Conservation (phyloP, 2,329 filamentous ascomycete species). For the Aspergillus sp. region DNA sequence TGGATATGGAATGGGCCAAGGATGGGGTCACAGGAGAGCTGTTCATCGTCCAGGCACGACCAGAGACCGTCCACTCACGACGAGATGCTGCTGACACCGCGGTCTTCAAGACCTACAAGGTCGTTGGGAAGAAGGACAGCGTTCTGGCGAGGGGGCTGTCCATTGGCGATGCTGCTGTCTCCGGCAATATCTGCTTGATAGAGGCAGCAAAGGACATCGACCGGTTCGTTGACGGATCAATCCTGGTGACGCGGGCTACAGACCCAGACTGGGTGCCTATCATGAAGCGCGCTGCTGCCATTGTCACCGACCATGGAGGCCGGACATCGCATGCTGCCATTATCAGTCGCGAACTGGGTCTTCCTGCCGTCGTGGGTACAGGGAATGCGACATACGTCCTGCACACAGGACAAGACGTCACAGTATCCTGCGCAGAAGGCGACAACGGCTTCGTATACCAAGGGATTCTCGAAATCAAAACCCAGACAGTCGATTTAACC, state of each 20-base stretch:
- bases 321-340: constrained; percentile 43
- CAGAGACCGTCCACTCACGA: constrained; percentile 40
- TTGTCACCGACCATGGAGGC: constrained; percentile 34
- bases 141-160: constrained; percentile 31
- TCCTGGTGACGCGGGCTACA: constrained; percentile 37
- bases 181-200: constrained; percentile 35
- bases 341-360: constrained; percentile 41
- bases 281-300: constrained; percentile 40
- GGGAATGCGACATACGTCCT: constrained; percentile 38
- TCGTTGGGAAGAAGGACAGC: constrained; percentile 27
- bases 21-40: constrained; percentile 27
- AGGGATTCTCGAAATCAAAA: constrained; percentile 34
- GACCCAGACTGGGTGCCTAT: constrained; percentile 43
- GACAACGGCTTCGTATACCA: constrained; percentile 40
- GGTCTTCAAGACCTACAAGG: constrained; percentile 35
- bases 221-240: constrained; percentile 35
- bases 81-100: constrained; percentile 18
- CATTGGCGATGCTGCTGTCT: constrained; percentile 36
- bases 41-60: constrained; percentile 40
- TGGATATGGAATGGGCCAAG: constrained; percentile 45
- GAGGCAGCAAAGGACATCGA: constrained; percentile 30
- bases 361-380: constrained; percentile 41
- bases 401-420: constrained; percentile 39
- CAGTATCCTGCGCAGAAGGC: constrained; percentile 42
- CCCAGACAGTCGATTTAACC: constrained; percentile 31